Conservation (phyloP, 2,329 filamentous ascomycete species). For the Annulohypoxylon truncatum region DNA sequence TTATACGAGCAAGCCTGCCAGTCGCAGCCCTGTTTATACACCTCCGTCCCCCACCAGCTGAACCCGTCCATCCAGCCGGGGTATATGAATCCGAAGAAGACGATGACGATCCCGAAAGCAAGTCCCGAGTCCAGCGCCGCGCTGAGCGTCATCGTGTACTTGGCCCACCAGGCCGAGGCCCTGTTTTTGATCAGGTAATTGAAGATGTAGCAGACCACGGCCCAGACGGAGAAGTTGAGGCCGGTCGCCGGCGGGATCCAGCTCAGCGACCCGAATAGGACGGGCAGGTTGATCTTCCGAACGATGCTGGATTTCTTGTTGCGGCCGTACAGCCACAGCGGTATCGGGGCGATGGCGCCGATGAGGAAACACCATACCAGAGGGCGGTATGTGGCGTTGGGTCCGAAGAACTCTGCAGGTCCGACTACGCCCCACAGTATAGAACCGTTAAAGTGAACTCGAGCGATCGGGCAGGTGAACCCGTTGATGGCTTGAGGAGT, state of each 20-base stretch:
- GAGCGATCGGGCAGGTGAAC: constrained; percentile 87
- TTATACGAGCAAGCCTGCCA: constrained; percentile 83
- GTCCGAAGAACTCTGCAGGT: constrained; percentile 83
- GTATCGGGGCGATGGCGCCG: constrained; percentile 78
- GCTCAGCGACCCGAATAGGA: constrained; percentile 82
- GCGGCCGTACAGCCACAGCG: constrained; percentile 77
- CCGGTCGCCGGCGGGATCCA: constrained; percentile 91
- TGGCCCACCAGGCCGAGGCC: constrained; percentile 83
- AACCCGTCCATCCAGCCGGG: constrained; percentile 79
- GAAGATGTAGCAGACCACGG: constrained; percentile 85
- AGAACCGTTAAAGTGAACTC: constrained; percentile 90
- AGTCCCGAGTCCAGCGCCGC: constrained; percentile 86
- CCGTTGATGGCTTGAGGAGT: constrained; percentile 84
- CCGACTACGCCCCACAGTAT: constrained; percentile 93
- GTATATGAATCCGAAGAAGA: constrained; percentile 90
- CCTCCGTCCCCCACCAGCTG: constrained; percentile 89
- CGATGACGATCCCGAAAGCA: constrained; percentile 83
- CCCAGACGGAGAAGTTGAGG: constrained; percentile 90
- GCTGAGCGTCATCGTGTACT: constrained; percentile 90
- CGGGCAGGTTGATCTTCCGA: constrained; percentile 82
- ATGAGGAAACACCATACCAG: constrained; percentile 86
- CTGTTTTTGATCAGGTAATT: constrained; percentile 79
- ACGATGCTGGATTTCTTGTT: constrained; percentile 70
- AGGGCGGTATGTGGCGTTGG: constrained; percentile 76
- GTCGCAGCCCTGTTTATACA: constrained; percentile 86